Evolutionary conservation across 108 stramenopile species (phyloP).

Genomic region (Cylindrotheca closterium): DNA sequence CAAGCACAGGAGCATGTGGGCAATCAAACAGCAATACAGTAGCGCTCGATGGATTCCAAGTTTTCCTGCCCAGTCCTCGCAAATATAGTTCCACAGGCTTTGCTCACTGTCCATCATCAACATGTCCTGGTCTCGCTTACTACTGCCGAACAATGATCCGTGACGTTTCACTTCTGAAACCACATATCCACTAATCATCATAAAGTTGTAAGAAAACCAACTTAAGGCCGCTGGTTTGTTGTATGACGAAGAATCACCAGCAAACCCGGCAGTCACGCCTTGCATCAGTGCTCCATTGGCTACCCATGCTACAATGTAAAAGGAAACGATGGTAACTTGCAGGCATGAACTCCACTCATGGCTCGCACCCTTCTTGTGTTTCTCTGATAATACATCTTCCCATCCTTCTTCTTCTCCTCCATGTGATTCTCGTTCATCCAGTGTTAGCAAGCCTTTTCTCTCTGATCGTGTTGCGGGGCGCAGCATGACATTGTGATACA

Average conservation of each 20-base stretch:
- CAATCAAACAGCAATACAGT: slow-evolving; percentile 1
- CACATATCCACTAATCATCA: slow-evolving; percentile 6
- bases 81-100: not conserved
- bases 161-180: too few species aligned
- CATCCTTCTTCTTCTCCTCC: not conserved
- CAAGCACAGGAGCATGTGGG: slow-evolving; percentile 11
- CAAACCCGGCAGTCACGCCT: slow-evolving; percentile 12
- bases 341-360: not conserved
- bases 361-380: too few species aligned
- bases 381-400: too few species aligned
- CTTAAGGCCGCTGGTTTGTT: slow-evolving; percentile 18
- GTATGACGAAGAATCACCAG: not conserved
- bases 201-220: slow-evolving; percentile 44
- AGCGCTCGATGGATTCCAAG: slow-evolving; percentile 5
- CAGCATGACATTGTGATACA: not conserved
- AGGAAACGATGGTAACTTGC: not conserved
- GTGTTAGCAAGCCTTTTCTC: not conserved
- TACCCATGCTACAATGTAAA: slow-evolving; percentile 27
- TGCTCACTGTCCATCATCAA: not conserved
- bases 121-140: not conserved
- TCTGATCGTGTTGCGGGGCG: not conserved
- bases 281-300: slow-evolving; percentile 38
- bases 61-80: slow-evolving; percentile 12
- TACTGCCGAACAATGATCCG: too few species aligned
- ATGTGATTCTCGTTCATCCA: not conserved